Evolutionary conservation across 129 eudicot genomes (phyloP), one percentile per base, ranked within the genome.

Genomic region (Artemisia tridentata): DNA sequence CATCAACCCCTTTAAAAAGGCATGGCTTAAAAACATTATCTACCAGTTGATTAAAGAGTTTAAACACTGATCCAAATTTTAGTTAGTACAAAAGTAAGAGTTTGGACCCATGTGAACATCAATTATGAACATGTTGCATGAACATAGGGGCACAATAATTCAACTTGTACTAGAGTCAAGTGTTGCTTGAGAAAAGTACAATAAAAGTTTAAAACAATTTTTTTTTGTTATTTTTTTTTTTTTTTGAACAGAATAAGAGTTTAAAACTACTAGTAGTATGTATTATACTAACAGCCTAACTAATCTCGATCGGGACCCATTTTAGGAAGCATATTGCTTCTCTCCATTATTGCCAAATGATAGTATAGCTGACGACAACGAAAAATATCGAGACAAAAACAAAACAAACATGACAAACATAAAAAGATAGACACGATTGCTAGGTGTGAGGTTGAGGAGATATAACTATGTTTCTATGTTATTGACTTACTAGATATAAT

Each of bases 61-160:
- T 17, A 31, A 14, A 62, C 21, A 34, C n/a, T 12, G 67, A 34
- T 63, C 38, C 49, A n/a, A 34, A 49, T 50, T 50, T n/a, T 13
- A 50, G 55, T 11, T 4, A 45, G 20, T 65, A 45, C 55, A 65
- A 64, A 64, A 65, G 59, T 25, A 23, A 49, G 17, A 47, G 2
- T 46, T 71, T 72, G 68, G 68, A 72, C 3, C 61, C 29, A 47
- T 25, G 68, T 72, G 60, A 60, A 15, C 31, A 25, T 25, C 68
- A 47, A 70, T 70, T 31, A 70, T 19, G 45, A 38, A 38, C 45
- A 38, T 38, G 45, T 38, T 7, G 8, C 45, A 38, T 38, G 45
- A 38, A 38, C 45, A 38, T n/a, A 38, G 65, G 7, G 29, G 23
- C n/a, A n/a, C n/a, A 18, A 14, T 15, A 60, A 31, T 21, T 60